Base-by-base conservation (phyloP, 108 stramenopile genomes). In the Schizochytrium sp. region DNA sequence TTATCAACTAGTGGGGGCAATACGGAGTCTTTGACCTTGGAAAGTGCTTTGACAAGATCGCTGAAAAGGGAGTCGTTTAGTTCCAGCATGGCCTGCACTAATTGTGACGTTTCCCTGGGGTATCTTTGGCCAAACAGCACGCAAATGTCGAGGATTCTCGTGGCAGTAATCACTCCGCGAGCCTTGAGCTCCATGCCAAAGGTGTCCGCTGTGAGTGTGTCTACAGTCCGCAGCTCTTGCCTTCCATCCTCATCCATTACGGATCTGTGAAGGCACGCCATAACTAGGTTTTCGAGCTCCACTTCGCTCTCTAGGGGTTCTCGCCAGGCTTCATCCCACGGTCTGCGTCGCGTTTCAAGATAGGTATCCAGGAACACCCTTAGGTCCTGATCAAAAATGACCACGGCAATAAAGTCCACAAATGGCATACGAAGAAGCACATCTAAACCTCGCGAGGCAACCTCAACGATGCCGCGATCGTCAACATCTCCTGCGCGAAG, bases 81-180 rank as follows among this genome's bases (percentile, higher is more conserved):
- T n/a, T 19, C 28, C 8, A 83, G 50, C 46, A 47, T 53, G 73
- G 73, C 50, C 10, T 83, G 17, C 44, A 83, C 46, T 4, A 83
- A 12, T 12, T 38, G 73, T 50, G 73, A 7, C 13, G 50, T 7
- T 19, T 83, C 50, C 49, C 73, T 53, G 4, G 49, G 49, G 50
- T 53, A 83, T 19, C 73, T 4, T 19, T 53, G 49, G 4, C 44
- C 73, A 53, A 83, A 83, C 28, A 83, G 73, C 46, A 50, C 73
- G 73, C 49, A 47, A 83, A 83, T 83, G 17, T 83, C 73, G 8
- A 83, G 73, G 50, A 83, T 83, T 19, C 73, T 17, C 73, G 73
- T 19, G 8, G 73, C 49, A 46, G 73, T 15, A 50, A 83, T 64
- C 41, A 64, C 61, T 38, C 61, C 61, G 12, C 61, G 38, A 4